phyloP scores from a whole-genome alignment of 352 stramenopile genomes.

The Phytopythium cucurbitacearum region DNA sequence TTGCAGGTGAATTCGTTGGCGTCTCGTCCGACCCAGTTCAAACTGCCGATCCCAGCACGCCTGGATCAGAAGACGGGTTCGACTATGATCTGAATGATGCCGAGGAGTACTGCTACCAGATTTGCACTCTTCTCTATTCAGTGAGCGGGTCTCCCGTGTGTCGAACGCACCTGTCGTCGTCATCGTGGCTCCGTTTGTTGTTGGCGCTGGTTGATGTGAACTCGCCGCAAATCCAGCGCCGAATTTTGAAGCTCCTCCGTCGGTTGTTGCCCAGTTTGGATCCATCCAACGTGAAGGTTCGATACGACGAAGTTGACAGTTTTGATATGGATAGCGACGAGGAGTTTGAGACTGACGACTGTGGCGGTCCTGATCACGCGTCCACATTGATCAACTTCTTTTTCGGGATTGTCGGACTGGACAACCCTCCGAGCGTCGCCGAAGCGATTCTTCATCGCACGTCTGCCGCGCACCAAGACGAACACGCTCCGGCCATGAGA shows the following conservation, averaged over 20 bases:
- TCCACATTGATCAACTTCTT: slow-evolving; percentile 74
- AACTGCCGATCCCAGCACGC: slow-evolving; percentile 31
- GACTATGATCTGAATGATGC: slow-evolving; percentile 40
- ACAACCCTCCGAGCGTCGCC: slow-evolving; percentile 63
- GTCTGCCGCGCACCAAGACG: slow-evolving; percentile 4
- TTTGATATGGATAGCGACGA: slow-evolving; percentile 86
- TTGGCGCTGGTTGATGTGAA: slow-evolving; percentile 74
- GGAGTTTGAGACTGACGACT: slow-evolving; percentile 53
- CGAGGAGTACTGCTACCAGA: slow-evolving; percentile 88
- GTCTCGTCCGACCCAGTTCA: slow-evolving; percentile 33
- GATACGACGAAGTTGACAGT: slow-evolving; percentile 60
- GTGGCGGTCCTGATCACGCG: slow-evolving; percentile 49
- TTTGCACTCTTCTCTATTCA: slow-evolving; percentile 83
- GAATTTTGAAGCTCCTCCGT: slow-evolving; percentile 79
- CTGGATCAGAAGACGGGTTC: slow-evolving; percentile 27
- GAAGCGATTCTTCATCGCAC: slow-evolving; percentile 46
- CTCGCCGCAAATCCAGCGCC: slow-evolving; percentile 68
- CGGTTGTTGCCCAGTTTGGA: slow-evolving; percentile 75
- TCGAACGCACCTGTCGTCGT: slow-evolving; percentile 78
- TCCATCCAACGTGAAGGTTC: slow-evolving; percentile 50
- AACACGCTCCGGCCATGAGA: not conserved
- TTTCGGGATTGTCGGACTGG: slow-evolving; percentile 64
- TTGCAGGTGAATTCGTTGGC: slow-evolving; percentile 3
- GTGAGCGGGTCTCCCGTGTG: slow-evolving; percentile 83
- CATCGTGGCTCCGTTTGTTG: slow-evolving; percentile 77